Base-by-base conservation (phyloP, 331 rosid species). In the Pyrus hybrid region DNA sequence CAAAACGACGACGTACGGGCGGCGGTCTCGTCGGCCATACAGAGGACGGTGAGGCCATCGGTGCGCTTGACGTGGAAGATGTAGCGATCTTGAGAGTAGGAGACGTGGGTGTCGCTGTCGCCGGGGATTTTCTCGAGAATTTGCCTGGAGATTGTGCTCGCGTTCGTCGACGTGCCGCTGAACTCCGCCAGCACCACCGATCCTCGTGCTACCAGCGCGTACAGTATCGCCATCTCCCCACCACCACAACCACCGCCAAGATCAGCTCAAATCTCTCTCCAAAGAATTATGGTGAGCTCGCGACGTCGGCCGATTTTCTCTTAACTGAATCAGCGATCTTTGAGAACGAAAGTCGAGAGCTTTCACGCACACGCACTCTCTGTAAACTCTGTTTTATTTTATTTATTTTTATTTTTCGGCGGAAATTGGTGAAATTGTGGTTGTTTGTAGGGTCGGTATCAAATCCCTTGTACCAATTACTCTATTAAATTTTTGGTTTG, bases 1-100 rank as follows among this genome's bases (percentile, higher is more conserved):
- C 21, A 16, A 60, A 73, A 73, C 68, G 68, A 73, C 41, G 41
- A 77, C 93, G 65, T 56, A 93, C 98, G 82, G 67, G 97, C 99
- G 77, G 91, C 91, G 71, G 85, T 77, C 43, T 95, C 99, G 77
- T 95, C 97, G 73, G 99, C 97, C 96, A 95, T 90, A 77, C 99
- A 95, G 80, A 95, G 97, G 71, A 92, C 97, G 80, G 99, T 90
- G 79, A 95, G 97, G 49, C 97, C 99, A 29, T 92, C 99, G 85
- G 99, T 92, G 75, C 99, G 95, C 76, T 91, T 93, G 28, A 92
- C 89, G 79, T 95, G 99, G 75, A 95, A 95, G 77, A 92, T 84
- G 76, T 82, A 90, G 2, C 99, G 97, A 63, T 95, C 99, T 68
- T 95, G 99, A 58, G 99, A 95, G 83, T 95, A 95, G 1, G 99